Conservation (phyloP, 2,329 filamentous ascomycete genomes). For the Periglandula ipomoeae region DNA sequence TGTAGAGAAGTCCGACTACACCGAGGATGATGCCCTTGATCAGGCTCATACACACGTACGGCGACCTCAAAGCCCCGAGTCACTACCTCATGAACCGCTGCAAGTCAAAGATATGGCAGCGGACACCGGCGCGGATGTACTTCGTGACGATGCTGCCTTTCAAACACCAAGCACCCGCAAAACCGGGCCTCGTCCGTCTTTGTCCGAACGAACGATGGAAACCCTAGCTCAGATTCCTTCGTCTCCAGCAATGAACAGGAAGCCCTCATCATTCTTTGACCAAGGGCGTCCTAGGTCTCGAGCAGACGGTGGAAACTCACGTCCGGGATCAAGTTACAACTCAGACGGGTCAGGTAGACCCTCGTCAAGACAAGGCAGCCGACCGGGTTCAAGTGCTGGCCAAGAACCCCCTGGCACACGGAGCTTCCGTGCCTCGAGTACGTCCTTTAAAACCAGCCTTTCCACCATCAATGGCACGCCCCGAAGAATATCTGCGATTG, state of each 20-base stretch:
- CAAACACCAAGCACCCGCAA: conserved; percentile 15
- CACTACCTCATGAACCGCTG: not conserved
- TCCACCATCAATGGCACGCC: conserved; percentile 37
- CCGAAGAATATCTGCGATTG: conserved; percentile 17
- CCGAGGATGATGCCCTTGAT: not conserved
- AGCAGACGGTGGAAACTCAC: conserved; percentile 34
- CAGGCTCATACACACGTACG: not conserved
- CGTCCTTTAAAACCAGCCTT: conserved; percentile 33
- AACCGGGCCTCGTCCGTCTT: conserved; percentile 39
- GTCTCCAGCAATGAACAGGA: conserved; percentile 60
- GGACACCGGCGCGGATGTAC: not conserved
- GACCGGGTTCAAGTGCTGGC: conserved; percentile 46
- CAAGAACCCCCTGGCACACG: conserved; percentile 27
- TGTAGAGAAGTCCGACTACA: not conserved
- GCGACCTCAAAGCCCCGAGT: not conserved
- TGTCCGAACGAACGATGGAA: conserved; percentile 80
- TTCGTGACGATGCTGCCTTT: conserved; percentile 10
- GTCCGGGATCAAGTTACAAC: conserved; percentile 51
- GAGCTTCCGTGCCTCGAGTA: conserved; percentile 35
- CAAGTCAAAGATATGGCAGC: not conserved
- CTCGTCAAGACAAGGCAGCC: conserved; percentile 39
- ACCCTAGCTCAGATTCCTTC: conserved; percentile 70
- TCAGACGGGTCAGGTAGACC: conserved; percentile 48
- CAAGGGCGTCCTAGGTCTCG: conserved; percentile 46
- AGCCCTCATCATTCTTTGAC: conserved; percentile 65